Base-by-base conservation (phyloP, 129 eudicot genomes). In the Erigeron canadensis region DNA sequence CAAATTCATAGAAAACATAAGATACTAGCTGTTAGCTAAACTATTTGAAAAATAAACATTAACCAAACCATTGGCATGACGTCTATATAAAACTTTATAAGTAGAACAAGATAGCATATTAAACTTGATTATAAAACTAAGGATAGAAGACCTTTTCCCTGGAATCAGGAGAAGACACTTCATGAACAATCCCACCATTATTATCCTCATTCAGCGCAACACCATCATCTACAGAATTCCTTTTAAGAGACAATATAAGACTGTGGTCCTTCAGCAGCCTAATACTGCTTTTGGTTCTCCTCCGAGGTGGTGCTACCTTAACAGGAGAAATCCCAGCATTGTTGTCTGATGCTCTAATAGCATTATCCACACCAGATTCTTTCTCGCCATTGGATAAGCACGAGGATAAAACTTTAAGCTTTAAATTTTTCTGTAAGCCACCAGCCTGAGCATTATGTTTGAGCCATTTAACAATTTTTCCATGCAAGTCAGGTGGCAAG, bases 381-480 rank as follows among this genome's bases (percentile, higher is more conserved):
- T 63, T 63, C 21, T 63, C 69, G 40, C 48, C 69, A 22, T 63
- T 63, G 50, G 69, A 63, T 63, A 63, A 0, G 66, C 45, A 61
- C 7, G 66, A 1, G 43, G 66, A 15, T 10, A 34, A 16, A 63
- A 63, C 72, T 74, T 81, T 94, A 65, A 81, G 84, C 78, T 74
- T 84, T 76, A 84, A 34, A 23, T 81, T 81, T 81, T 86, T 87
- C 80, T 77, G 86, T 60, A 74, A 66, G 39, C 80, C 81, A 61
- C 89, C 86, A 70, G 79, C 77, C 75, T 76, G 80, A 58, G 84
- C 84, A 86, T 84, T 86, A 51, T 79, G 71, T 76, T 65, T 84
- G 55, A 87, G 84, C 96, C 93, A 94, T 74, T 67, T 83, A 39
- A 82, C 77, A 28, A 94, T 64, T 74, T 87, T 87, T 60, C 68